These are phyloP conservation scores for Diaporthe ampelina DNA, from an alignment of 2,329 filamentous ascomycete species.

Conservation along the genomic window DNA sequence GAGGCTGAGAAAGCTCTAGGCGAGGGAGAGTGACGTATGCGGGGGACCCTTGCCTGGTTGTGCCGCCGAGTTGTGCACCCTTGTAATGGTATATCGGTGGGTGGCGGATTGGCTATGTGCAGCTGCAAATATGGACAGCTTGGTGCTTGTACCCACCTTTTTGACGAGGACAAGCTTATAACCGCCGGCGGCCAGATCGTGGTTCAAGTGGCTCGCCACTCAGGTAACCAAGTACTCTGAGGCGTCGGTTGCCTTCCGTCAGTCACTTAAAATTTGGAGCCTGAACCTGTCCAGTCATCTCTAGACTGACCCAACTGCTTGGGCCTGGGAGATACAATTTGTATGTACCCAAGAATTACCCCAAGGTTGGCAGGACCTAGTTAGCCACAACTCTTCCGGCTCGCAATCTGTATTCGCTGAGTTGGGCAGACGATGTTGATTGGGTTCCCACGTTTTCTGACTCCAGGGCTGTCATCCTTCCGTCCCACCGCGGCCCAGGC, in stretches of 20 bases:
- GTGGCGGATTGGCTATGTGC: background rate
- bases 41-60: slow-evolving; percentile 13
- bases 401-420: background rate
- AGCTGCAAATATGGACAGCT: background rate
- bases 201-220: no score
- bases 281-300: background rate
- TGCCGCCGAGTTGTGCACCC: no score
- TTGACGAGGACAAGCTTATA: no score
- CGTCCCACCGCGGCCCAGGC: background rate
- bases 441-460: background rate
- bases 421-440: background rate
- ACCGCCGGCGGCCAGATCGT: no score
- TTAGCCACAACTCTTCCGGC: background rate
- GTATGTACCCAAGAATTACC: background rate
- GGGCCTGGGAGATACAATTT: no score
- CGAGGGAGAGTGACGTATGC: slow-evolving; percentile 35
- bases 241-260: background rate
- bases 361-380: no score
- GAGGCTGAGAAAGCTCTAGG: slow-evolving; percentile 39
- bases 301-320: background rate
- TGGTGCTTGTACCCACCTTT: background rate
- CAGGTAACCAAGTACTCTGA: background rate
- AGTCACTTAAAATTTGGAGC: background rate
- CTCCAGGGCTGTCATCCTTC: background rate
- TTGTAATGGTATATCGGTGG: background rate